Percentiles rank a stretch among this genome's conserved stretches.
These are phyloP conservation scores for Pseudogymnoascus sp. DNA, from an alignment of 2,329 filamentous ascomycete species.

Conservation along the genomic window DNA sequence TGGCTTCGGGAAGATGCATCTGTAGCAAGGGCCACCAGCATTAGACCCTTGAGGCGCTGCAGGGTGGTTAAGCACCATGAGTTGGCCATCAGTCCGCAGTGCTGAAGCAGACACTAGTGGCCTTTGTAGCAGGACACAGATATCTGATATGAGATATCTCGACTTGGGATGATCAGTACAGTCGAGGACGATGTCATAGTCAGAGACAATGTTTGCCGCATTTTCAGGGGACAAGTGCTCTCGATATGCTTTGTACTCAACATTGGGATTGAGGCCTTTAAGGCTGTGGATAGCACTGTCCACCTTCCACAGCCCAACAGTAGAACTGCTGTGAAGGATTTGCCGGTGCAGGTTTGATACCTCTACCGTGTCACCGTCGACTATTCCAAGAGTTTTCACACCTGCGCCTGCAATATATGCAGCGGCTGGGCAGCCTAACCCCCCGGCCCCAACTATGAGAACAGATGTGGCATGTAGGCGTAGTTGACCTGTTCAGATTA, in stretches of 20 bases:
- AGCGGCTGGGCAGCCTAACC: conserved; percentile 84
- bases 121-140: conserved; percentile 71
- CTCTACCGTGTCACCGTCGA: conserved; percentile 85
- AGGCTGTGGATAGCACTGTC: conserved; percentile 62
- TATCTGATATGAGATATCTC: conserved; percentile 87
- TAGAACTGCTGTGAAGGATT: conserved; percentile 65
- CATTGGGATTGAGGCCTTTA: conserved; percentile 63
- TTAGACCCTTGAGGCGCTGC: conserved; percentile 50
- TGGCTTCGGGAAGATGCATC: conserved; percentile 84
- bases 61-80: conserved; percentile 81
- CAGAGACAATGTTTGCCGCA: conserved; percentile 55
- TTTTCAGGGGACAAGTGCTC: conserved; percentile 61
- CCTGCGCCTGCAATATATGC: conserved; percentile 90
- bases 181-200: conserved; percentile 81
- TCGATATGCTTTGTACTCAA: conserved; percentile 55
- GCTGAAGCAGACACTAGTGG: conserved; percentile 85
- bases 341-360: conserved; percentile 88
- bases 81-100: conserved; percentile 78
- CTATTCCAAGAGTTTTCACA: conserved; percentile 71
- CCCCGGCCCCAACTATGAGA: conserved; percentile 79
- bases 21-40: conserved; percentile 75
- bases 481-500: conserved; percentile 57
- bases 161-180: conserved; percentile 92
- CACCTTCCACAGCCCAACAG: conserved; percentile 71
- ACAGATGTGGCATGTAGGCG: conserved; percentile 62